A percentile compares a stretch with the other conserved stretches of the same genome.
phyloP scores from a whole-genome alignment of 768 basidiomycete genomes.

The Podaxis carcinomalis region DNA sequence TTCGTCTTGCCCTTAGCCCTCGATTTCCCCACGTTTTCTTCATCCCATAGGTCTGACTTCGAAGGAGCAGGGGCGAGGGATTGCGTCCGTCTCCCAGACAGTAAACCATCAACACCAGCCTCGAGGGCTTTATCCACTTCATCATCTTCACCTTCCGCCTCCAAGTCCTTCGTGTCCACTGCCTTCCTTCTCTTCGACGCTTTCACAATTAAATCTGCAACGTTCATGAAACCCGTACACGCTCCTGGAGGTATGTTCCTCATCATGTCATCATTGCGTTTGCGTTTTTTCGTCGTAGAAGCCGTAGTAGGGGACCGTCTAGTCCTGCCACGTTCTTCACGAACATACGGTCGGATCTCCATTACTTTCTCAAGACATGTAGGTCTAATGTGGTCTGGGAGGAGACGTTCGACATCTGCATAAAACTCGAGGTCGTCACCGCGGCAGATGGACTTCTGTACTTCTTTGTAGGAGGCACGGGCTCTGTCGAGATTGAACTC shows the following conservation, averaged over 20 bases:
- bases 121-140: conserved; percentile 67
- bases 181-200: conserved; percentile 38
- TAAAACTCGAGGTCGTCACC: conserved; percentile 90
- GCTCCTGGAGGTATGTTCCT: conserved; percentile 78
- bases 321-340: conserved; percentile 39
- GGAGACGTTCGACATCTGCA: conserved; percentile 82
- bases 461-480: conserved; percentile 77
- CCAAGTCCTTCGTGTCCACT: conserved; percentile 43
- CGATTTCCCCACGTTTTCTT: conserved; percentile 16
- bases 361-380: conserved; percentile 76
- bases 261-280: conserved; percentile 60
- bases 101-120: conserved; percentile 40
- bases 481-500: conserved; percentile 89
- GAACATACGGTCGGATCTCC: conserved; percentile 73
- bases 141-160: conserved; percentile 57
- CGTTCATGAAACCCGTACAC: conserved; percentile 66
- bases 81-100: conserved; percentile 42
- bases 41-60: conserved; percentile 11
- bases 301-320: conserved; percentile 11
- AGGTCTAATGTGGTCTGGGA: conserved; percentile 77
- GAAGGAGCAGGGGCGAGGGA: conserved; percentile 34
- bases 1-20: conserved; percentile 34
- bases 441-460: conserved; percentile 82
- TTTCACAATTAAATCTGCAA: conserved; percentile 57
- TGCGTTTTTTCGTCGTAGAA: conserved; percentile 49